Conservation (phyloP, 2,329 filamentous ascomycete species). For the Talaromyces sp. region DNA sequence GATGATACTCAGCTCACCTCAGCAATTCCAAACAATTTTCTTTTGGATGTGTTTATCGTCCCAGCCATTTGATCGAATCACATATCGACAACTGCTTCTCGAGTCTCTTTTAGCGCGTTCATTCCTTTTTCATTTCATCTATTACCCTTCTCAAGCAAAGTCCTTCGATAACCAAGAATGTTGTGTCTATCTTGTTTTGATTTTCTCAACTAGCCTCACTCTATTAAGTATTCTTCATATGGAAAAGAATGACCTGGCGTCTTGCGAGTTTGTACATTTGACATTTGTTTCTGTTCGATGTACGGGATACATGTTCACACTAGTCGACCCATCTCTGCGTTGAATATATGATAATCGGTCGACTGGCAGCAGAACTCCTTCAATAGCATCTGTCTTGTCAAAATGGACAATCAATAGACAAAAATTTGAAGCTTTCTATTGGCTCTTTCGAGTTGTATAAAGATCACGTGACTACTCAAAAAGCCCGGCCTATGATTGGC, state of each 20-base stretch:
- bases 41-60: conserved; percentile 3
- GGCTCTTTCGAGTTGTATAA: neutral
- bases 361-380: neutral
- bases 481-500: neutral
- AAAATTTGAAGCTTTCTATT: neutral
- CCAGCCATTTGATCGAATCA: conserved; percentile 17
- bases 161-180: conserved; percentile 9
- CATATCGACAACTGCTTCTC: neutral
- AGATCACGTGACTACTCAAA: neutral
- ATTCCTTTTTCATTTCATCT: conserved; percentile 5
- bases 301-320: conserved; percentile 4
- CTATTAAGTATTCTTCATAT: neutral
- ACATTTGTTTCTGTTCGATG: conserved; percentile 1
- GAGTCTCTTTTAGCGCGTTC: conserved; percentile 3
- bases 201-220: neutral
- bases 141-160: neutral
- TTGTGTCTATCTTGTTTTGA: neutral
- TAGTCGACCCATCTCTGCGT: neutral
- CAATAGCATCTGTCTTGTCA: too few species aligned
- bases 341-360: neutral
- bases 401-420: neutral
- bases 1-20: conserved; percentile 32
- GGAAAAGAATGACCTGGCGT: conserved; percentile 17
- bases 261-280: conserved; percentile 14
- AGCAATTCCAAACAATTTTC: neutral